A percentile compares a stretch with the other conserved stretches of the same genome.
Conservation (phyloP, 805 yeast genomes). For the Kodamaea leandrae region DNA sequence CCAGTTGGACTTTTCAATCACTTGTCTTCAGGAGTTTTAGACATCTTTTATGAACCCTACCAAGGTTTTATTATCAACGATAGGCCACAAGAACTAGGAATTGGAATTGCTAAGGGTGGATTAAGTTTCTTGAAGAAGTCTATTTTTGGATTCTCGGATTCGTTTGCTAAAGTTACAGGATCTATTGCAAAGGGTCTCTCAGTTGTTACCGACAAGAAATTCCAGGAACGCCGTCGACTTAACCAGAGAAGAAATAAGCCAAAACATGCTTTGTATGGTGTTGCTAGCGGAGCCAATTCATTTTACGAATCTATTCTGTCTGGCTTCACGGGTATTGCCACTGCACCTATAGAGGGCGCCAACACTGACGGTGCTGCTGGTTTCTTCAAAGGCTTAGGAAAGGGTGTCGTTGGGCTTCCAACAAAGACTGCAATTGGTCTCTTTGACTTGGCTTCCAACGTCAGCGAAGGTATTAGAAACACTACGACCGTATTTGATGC, state of each 20-base stretch:
- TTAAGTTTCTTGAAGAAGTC: conserved; percentile 90
- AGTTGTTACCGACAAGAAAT: conserved; percentile 80
- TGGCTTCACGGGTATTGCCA: conserved; percentile 87
- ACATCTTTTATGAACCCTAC: conserved; percentile 95
- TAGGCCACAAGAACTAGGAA: conserved; percentile 93
- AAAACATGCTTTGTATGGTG: conserved; percentile 78
- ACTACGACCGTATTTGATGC: conserved; percentile 88
- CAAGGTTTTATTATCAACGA: conserved; percentile 93
- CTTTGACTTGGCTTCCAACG: conserved; percentile 86
- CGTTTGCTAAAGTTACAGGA: conserved; percentile 89
- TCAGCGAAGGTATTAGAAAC: conserved; percentile 90
- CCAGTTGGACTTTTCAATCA: conserved; percentile 96
- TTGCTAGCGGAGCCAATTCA: conserved; percentile 84
- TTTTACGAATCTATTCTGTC: conserved; percentile 82
- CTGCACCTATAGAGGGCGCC: conserved; percentile 89
- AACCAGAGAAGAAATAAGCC: conserved; percentile 77
- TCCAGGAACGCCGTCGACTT: conserved; percentile 77
- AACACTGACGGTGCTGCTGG: conserved; percentile 87
- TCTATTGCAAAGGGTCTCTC: conserved; percentile 92
- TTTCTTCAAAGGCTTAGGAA: conserved; percentile 89
- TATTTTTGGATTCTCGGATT: conserved; percentile 91
- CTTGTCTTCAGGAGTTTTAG: conserved; percentile 91
- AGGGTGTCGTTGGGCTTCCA: conserved; percentile 92
- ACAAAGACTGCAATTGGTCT: conserved; percentile 96
- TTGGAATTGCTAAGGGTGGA: conserved; percentile 95